Conservation (phyloP, 148 eudicot species). For the Fagopyrum homotropicum region DNA sequence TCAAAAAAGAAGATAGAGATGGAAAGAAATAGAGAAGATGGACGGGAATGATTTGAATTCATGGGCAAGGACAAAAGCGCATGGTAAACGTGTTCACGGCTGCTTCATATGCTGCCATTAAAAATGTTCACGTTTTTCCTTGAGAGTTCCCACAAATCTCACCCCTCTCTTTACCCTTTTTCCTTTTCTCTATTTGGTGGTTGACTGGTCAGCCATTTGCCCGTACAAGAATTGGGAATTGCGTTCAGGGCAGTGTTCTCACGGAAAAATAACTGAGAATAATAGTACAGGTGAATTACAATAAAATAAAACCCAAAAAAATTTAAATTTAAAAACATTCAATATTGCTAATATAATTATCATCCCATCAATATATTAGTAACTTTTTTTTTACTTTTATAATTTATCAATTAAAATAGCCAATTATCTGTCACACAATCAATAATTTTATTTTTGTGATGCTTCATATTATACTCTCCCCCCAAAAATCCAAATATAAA, state of each 20-base stretch:
- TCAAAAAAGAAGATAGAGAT: not conserved
- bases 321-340: too few species aligned
- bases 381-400: too few species aligned
- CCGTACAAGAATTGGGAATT: not conserved
- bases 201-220: not conserved
- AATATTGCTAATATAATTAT: too few species aligned
- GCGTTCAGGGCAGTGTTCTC: not conserved
- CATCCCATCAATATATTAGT: too few species aligned
- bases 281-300: too few species aligned
- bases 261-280: too few species aligned
- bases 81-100: conserved; percentile 1
- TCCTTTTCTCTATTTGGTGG: not conserved
- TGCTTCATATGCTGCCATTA: not conserved
- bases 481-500: too few species aligned
- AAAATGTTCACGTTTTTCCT: not conserved
- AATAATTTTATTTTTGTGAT: too few species aligned
- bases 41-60: not conserved
- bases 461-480: too few species aligned
- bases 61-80: conserved; percentile 4
- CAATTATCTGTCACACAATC: too few species aligned
- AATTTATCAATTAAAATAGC: too few species aligned
- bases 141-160: not conserved
- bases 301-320: too few species aligned
- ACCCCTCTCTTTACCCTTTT: not conserved
- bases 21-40: not conserved